Evolutionary conservation across 106 monocot species (phyloP), one percentile per base, ranked within the genome.

Genomic region (Platanthera zijinensis): DNA sequence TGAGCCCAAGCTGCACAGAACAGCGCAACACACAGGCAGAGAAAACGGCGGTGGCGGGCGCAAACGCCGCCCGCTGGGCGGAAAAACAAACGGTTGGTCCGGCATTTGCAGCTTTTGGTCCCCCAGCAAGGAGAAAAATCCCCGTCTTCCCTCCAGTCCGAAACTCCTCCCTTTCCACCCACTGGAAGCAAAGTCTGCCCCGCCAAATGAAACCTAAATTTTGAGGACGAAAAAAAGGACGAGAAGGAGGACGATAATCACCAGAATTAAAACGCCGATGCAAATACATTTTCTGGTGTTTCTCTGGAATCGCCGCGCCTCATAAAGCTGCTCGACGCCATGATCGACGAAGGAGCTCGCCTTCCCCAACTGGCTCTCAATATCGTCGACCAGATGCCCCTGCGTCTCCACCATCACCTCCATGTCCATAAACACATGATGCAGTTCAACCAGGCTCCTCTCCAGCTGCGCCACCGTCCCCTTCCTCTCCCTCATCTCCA

Each of bases 361-460:
- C 45, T 80, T 70, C 5, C 61, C 73, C 12, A 87, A 79, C 17
- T 87, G 82, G 61, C 82, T 82, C 82, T 87, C 84, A 10, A 87
- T 87, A 75, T 84, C 82, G 69, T 87, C 61, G n/a, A 87, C 7
- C 79, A 84, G 84, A 51, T 87, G 82, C 13, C 87, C 87, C 72
- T 87, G 87, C 39, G 72, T 72, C 50, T 69, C 77, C 57, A 87
- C 87, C 50, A 87, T 50, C 57, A 87, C 87, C 22, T 84, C 74
- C 74, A 75, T 75, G 74, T 75, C 74, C 53, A 75, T 5, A n/a
- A 75, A 75, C 39, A 75, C 74, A 39, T 75, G 74, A 3, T 75
- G 74, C 32, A 75, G 74, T 56, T 75, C 74, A 30, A 75, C 3
- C 52, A 87, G 52, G 69, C 77, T 82, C 74, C 74, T 76, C 77